These are phyloP conservation scores for Mortierella sp. DNA, from an alignment of 371 early-diverging fungal genomes.

Conservation along the genomic window DNA sequence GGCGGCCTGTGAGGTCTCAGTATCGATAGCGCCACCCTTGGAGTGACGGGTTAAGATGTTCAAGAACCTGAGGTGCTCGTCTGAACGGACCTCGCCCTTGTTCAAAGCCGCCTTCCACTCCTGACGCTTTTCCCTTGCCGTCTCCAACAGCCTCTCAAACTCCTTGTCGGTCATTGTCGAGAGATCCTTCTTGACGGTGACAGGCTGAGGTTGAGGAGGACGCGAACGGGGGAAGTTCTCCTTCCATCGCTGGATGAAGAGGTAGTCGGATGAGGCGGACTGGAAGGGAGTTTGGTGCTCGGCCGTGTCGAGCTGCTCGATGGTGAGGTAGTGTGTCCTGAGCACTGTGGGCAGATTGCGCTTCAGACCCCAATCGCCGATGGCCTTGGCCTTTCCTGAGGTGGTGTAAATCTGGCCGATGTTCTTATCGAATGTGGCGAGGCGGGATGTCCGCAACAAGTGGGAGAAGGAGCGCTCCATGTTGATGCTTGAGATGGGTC, in stretches of 20 bases:
- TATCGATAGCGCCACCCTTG: slow-evolving; percentile 36
- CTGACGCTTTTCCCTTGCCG: slow-evolving; percentile 60
- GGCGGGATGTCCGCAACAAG: slow-evolving; percentile 78
- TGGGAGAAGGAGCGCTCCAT: slow-evolving; percentile 84
- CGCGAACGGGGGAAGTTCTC: slow-evolving; percentile 79
- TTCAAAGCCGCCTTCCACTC: slow-evolving; percentile 68
- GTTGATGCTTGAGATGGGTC: slow-evolving; percentile 3
- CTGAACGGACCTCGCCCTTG: slow-evolving; percentile 51
- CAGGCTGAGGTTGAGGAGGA: slow-evolving; percentile 62
- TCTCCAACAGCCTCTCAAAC: slow-evolving; percentile 71
- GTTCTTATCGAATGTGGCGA: slow-evolving; percentile 77
- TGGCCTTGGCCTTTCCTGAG: slow-evolving; percentile 60
- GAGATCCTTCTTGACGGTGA: slow-evolving; percentile 52
- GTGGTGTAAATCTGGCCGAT: slow-evolving; percentile 84
- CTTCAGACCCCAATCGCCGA: slow-evolving; percentile 88
- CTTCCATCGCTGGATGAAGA: slow-evolving; percentile 73
- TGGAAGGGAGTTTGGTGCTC: slow-evolving; percentile 84
- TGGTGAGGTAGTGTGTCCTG: slow-evolving; percentile 69
- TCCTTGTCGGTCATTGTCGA: slow-evolving; percentile 68
- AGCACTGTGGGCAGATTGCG: slow-evolving; percentile 78
- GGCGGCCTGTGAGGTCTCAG: slow-evolving; percentile 42
- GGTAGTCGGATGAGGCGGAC: slow-evolving; percentile 66
- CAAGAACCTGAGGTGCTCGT: slow-evolving; percentile 61
- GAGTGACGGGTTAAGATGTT: slow-evolving; percentile 50
- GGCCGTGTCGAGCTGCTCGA: slow-evolving; percentile 76